Conservation (phyloP, 495 filamentous ascomycete genomes). For the Aspergillus wentii region DNA sequence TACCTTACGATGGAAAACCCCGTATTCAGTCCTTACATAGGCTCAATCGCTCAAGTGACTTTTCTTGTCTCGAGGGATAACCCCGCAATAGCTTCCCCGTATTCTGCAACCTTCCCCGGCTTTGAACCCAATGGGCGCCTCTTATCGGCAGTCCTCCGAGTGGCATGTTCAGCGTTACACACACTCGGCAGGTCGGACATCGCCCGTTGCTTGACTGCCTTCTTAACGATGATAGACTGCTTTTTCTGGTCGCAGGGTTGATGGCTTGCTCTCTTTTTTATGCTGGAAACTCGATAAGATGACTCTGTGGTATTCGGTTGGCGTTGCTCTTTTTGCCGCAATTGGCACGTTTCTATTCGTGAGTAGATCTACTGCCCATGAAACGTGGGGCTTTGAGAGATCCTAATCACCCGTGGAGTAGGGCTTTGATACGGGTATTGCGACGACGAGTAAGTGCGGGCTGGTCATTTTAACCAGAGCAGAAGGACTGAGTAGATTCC, state of each 20-base stretch:
- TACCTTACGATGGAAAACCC: too few relatives aligned
- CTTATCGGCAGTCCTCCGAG: constrained; percentile 30
- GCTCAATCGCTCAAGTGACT: too few relatives aligned
- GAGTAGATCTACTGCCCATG: background rate
- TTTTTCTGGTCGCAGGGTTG: constrained; percentile 1
- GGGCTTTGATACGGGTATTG: constrained; percentile 57
- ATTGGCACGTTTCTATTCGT: constrained; percentile 46
- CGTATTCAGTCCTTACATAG: too few relatives aligned
- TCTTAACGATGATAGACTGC: background rate
- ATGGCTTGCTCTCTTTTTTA: constrained; percentile 7
- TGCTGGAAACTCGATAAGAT: constrained; percentile 16
- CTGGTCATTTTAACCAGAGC: background rate
- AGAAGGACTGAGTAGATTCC: constrained; percentile 5
- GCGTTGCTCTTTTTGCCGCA: constrained; percentile 49
- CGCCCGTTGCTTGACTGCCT: background rate
- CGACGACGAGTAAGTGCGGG: constrained; percentile 50
- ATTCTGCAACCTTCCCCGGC: too few relatives aligned
- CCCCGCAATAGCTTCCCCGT: too few relatives aligned
- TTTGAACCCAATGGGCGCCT: constrained; percentile 1
- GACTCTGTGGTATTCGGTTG: constrained; percentile 39
- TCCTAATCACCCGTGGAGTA: constrained; percentile 11
- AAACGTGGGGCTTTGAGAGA: background rate
- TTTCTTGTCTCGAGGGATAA: too few relatives aligned
- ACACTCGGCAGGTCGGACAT: background rate
- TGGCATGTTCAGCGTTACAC: constrained; percentile 1